Evolutionary conservation across 2,329 filamentous ascomycete genomes (phyloP), one percentile per base, ranked within the genome.

Genomic region (Hypoxylon sp.): DNA sequence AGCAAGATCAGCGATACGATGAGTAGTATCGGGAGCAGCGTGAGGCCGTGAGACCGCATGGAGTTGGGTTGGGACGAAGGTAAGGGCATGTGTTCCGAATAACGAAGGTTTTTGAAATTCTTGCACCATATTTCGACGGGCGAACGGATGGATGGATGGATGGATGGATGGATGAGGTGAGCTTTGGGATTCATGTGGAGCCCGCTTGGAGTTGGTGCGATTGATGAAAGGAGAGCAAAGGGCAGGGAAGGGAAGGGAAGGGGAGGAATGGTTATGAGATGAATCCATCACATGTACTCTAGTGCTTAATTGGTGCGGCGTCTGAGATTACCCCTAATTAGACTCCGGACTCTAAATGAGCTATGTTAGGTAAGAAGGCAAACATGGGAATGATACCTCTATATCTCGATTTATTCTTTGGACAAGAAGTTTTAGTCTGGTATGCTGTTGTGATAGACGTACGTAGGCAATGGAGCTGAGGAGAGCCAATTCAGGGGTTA

Each of bases 1-100:
- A 84, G 80, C 69, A 84, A 68, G 51, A 66, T 70, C 29, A 69
- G 84, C 63, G 75, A 78, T 53, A 84, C 81, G 32, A 78, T 85
- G 71, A 86, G 82, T 73, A 85, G 81, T 54, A 80, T 86, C 21
- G 81, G 79, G 1, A 74, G 71, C 50, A 74, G 70, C 48, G 72
- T 74, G 8, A 62, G 73, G 27, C 58, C 52, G 12, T 61, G 54
- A 60, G 30, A 30, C 11, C 16, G 12, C 21, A 11, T 12, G 23
- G 25, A 25, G 27, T 21, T 23, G 16, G 29, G 30, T 7, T 5
- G 23, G 25, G 12, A 16, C 5, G 21, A 19, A 45, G 41, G 37
- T n/a, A 41, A 32, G 19, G 46, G 27, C 9, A 30, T 23, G 46
- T 39, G 52, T 63, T 56, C 51, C 59, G 64, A 60, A 60, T 64